Base-by-base conservation (phyloP, 768 basidiomycete genomes). In the Calocera viscosa region DNA sequence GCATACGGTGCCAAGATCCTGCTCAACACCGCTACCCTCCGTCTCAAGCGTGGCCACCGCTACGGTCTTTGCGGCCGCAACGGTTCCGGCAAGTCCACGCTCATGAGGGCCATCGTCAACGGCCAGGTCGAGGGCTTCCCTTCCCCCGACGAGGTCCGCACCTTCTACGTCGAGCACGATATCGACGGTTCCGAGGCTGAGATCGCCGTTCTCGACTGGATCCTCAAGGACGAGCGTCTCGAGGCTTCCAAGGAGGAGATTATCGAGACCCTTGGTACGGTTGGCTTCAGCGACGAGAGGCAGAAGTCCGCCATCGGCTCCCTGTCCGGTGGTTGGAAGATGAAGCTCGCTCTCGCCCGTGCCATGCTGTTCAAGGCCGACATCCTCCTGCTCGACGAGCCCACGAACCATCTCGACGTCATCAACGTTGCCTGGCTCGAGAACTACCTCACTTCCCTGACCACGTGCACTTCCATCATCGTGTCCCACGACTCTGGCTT, bases 91-190 rank as follows among this genome's bases (percentile, higher is more conserved):
- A 97, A 97, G 69, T 78, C 76, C 28, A 77, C 76, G 67, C 74
- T 78, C 35, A 73, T 75, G 73, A 73, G 74, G 70, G 72, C 69
- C 71, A 75, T 74, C 68, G 72, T 79, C 70, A 79, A 75, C 70
- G 73, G 70, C 68, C 94, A 97, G 80, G 94, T 97, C 72, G 94
- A 97, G 74, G 94, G 94, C 72, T 97, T 97, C 89, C 94, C 94
- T 14, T 94, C 94, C 22, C 91, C 93, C 66, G 91, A 94, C 65
- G 89, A 94, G 75, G 94, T 97, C 76, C 92, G 94, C 77, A 97
- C 94, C 69, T 97, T 95, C 87, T 97, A 96, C 80, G 94, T 97
- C 76, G 94, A 95, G 83, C 94, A 97, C 83, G 94, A 97, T 76
- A 96, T 97, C 71, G 94, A 97, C 73, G 94, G 94, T 63, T 89